Percentiles rank a stretch among this genome's conserved stretches.
phyloP scores from a whole-genome alignment of 2,329 filamentous ascomycete genomes.

The Fusarium humuli region DNA sequence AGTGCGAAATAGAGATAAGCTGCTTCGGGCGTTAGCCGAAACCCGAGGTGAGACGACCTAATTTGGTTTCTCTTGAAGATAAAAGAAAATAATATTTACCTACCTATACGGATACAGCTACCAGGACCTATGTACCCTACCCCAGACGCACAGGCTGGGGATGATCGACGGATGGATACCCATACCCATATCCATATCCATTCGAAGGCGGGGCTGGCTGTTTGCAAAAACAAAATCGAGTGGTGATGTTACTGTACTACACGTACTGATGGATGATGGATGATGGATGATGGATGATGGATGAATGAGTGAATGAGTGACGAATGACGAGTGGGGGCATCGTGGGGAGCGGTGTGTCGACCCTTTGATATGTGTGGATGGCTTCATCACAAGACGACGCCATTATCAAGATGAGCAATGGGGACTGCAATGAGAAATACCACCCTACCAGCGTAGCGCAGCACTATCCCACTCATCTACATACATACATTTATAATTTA shows the following conservation, averaged over 20 bases:
- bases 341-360: slow-evolving; percentile 46
- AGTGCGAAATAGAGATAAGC: not conserved
- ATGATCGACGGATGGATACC: slow-evolving; percentile 35
- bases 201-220: slow-evolving; percentile 34
- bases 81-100: not conserved
- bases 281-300: slow-evolving; percentile 15
- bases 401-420: slow-evolving; percentile 30
- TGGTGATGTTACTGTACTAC: slow-evolving; percentile 23
- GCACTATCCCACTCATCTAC: slow-evolving; percentile 31
- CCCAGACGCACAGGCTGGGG: slow-evolving; percentile 35
- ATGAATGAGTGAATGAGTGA: slow-evolving; percentile 4
- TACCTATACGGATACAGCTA: not conserved
- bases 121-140: slow-evolving; percentile 19
- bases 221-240: slow-evolving; percentile 23
- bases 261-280: slow-evolving; percentile 7
- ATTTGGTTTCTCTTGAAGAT: not conserved
- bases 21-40: slow-evolving; percentile 44
- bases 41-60: slow-evolving; percentile 10
- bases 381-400: slow-evolving; percentile 34
- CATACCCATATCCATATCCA: not conserved
- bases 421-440: slow-evolving; percentile 28
- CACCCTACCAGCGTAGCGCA: slow-evolving; percentile 22
- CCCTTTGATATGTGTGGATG: slow-evolving; percentile 36
- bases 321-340: slow-evolving; percentile 37
- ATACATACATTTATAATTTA: slow-evolving; percentile 21